phyloP scores from a whole-genome alignment of 768 basidiomycete genomes.

The Kwoniella europaea region DNA sequence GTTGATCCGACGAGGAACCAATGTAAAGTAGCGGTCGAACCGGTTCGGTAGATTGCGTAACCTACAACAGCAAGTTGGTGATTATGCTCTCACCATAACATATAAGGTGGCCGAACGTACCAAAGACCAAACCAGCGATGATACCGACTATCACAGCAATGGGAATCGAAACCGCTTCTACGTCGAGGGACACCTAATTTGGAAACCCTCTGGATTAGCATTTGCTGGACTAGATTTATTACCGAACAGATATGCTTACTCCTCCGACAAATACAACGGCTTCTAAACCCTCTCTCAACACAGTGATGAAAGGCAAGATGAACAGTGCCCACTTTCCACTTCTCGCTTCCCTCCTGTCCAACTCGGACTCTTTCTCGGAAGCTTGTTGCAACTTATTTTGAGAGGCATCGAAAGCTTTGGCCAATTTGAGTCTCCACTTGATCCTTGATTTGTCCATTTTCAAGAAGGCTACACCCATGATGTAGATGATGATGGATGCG shows the following conservation, averaged over 20 bases:
- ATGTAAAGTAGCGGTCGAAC: constrained; percentile 67
- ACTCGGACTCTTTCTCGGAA: constrained; percentile 13
- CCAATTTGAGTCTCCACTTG: constrained; percentile 92
- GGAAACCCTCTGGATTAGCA: too few species aligned
- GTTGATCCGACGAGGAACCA: constrained; percentile 92
- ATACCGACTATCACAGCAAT: constrained; percentile 87
- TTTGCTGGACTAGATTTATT: too few species aligned
- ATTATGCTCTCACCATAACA: neutral
- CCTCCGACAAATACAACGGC: constrained; percentile 93
- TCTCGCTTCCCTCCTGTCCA: constrained; percentile 61
- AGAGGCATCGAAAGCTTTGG: constrained; percentile 68
- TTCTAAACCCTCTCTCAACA: constrained; percentile 92
- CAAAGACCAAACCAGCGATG: constrained; percentile 73
- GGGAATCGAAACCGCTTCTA: constrained; percentile 81
- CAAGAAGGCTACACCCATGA: constrained; percentile 93
- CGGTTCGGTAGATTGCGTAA: constrained; percentile 56
- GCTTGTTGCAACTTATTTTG: constrained; percentile 37
- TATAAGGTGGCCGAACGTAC: constrained; percentile 53
- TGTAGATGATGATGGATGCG: constrained; percentile 73
- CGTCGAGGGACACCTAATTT: constrained; percentile 70
- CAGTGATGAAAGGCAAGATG: constrained; percentile 85
- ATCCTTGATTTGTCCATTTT: constrained; percentile 91
- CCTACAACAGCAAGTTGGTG: constrained; percentile 13
- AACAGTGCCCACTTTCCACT: constrained; percentile 81
- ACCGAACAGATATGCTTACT: constrained; percentile 53